Base-by-base conservation (phyloP, 768 basidiomycete genomes). In the Gloeopeniophorella convolvens region DNA sequence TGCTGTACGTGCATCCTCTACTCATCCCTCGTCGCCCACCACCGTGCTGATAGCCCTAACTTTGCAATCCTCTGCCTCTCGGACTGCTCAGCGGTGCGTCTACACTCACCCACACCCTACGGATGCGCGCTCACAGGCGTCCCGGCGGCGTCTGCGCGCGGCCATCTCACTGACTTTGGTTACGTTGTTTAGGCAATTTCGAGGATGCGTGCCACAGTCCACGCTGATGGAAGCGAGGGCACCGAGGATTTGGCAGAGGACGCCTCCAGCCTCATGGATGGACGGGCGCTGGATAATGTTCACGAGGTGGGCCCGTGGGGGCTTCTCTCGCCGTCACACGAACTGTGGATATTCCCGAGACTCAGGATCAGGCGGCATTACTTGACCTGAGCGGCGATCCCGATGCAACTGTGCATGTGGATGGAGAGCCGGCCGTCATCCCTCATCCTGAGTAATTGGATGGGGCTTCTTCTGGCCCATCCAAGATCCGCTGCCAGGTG, bases 101-200 rank as follows among this genome's bases (percentile, higher is more conserved):
- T n/a, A n/a, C n/a, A n/a, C n/a, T n/a, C n/a, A n/a, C n/a, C n/a
- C n/a, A n/a, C n/a, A n/a, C n/a, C n/a, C n/a, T n/a, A n/a, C n/a
- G n/a, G n/a, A n/a, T n/a, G n/a, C n/a, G n/a, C n/a, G n/a, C n/a
- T n/a, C 54, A 49, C 48, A 48, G 53, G 39, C 45, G 48, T 51
- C 46, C 53, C 40, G 21, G 39, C 45, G 42, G 45, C 55, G 55
- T 50, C 57, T 52, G 50, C 42, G 50, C 44, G 55, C 68, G 72
- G 76, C 73, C 78, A 71, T 74, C 71, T 72, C 65, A 68, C 85
- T 87, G 67, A 88, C 78, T 64, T 67, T 60, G 70, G 69, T 75
- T 66, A 76, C 78, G 77, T 36, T 59, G 58, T 59, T 63, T 62
- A 75, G 73, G 75, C 62, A 60, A 73, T 69, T 67, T 72, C 68